Base-by-base conservation (phyloP, 2,329 filamentous ascomycete species). In the Ceratocystis lukuohia region DNA sequence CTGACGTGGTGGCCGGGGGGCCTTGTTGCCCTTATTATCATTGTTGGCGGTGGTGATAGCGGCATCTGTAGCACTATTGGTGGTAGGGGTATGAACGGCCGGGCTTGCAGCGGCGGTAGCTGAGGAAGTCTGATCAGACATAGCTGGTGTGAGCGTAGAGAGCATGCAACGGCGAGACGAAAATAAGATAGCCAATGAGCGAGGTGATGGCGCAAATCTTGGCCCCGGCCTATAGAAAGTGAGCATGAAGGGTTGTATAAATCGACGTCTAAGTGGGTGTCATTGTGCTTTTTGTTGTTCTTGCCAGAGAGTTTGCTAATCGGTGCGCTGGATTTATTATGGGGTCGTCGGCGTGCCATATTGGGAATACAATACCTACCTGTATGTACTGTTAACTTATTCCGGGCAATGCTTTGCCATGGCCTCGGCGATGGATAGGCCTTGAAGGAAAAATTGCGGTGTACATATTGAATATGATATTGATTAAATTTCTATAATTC, bases 121-220 rank as follows among this genome's bases (percentile, higher is more conserved):
- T 6, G 48, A 25, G 15, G 67, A 41, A n/a, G 61, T 28, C 41
- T 57, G 64, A 20, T 68, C 64, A 22, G 67, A 65, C 67, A 68
- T 68, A 15, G 17, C 50, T 64, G 61, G 22, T 22, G 65, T 45
- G 53, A 10, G 22, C 44, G 50, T 62, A 50, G 30, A n/a, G 37
- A 64, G 62, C 46, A 64, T 46, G 45, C 61, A 37, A 48, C n/a
- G 28, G 28, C 22, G 56, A 22, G 30, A 50, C 37, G 25, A 46
- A 28, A 10, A 10, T 8, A 28, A 8, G n/a, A n/a, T 17, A 50
- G 44, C 17, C 44, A 53, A 44, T 33, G 25, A 61, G 46, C 53
- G 33, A 62, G 33, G 28, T 30, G 30, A 45, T 17, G 46, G 48
- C 46, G 37, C 46, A 8, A 66, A 53, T 66, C 46, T 66, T 20